Evolutionary conservation across 768 basidiomycete genomes (phyloP).

Genomic region (Agrocybe chaxingu): DNA sequence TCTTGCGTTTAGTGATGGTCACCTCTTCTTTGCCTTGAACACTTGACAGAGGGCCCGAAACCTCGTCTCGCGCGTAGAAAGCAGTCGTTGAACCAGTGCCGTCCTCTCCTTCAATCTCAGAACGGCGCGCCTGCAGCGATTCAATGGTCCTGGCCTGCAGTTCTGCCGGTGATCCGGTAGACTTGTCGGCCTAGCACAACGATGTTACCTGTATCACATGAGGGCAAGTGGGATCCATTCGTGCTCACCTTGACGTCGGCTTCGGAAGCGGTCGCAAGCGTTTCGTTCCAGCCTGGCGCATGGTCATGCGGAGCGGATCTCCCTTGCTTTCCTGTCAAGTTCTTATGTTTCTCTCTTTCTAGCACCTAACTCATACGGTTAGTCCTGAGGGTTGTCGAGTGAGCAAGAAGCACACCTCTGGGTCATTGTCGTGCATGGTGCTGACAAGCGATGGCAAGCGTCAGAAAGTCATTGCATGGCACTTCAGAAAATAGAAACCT

Average conservation of each 20-base stretch:
- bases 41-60: conserved; percentile 38
- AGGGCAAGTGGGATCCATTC: neutral
- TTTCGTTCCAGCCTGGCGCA: conserved; percentile 74
- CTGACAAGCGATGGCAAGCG: conserved; percentile 20
- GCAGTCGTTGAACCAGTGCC: conserved; percentile 29
- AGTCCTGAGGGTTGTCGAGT: neutral
- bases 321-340: conserved; percentile 36
- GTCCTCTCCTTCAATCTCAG: conserved; percentile 26
- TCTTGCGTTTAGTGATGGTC: neutral
- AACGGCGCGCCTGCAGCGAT: conserved; percentile 36
- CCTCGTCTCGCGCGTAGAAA: conserved; percentile 37
- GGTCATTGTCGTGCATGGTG: conserved; percentile 59
- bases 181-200: conserved; percentile 39
- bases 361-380: conserved; percentile 30
- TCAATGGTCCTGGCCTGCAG: conserved; percentile 41
- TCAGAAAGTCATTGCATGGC: conserved; percentile 1
- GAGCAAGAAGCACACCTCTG: conserved; percentile 34
- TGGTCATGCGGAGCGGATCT: conserved; percentile 46
- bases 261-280: conserved; percentile 60
- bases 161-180: conserved; percentile 23
- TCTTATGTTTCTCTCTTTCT: conserved; percentile 52
- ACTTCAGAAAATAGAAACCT: conserved; percentile 7
- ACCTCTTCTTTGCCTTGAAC: conserved; percentile 24
- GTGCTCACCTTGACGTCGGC: conserved; percentile 56
- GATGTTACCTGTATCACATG: neutral